These are phyloP conservation scores for Ambrosia hybrid DNA, from an alignment of 140 eudicot genomes.

Conservation along the genomic window DNA sequence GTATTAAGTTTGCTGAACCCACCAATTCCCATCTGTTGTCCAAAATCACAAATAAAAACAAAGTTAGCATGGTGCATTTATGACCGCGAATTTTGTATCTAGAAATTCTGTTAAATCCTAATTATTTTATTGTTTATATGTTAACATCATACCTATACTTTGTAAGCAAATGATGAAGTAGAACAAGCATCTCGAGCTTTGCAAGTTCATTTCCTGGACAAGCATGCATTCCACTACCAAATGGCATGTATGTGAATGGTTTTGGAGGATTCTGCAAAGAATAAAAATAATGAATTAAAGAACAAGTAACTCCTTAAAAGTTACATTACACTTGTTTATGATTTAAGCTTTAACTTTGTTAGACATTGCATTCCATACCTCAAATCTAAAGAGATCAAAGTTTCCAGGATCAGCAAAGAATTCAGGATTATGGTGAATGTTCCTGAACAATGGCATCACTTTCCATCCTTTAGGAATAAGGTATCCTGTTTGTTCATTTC, in stretches of 20 bases:
- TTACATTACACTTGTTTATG: background rate
- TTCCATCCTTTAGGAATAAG: conserved; percentile 94
- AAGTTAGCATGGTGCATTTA: conserved; percentile 20
- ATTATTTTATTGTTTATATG: background rate
- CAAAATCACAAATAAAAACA: conserved; percentile 10
- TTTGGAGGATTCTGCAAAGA: conserved; percentile 65
- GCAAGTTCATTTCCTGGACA: conserved; percentile 98
- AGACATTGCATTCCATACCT: conserved; percentile 47
- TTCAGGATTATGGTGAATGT: conserved; percentile 81
- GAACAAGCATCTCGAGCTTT: conserved; percentile 71
- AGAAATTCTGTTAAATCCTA: background rate
- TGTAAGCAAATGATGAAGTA: conserved; percentile 77
- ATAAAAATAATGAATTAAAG: conserved; percentile 8
- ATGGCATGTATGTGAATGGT: conserved; percentile 87
- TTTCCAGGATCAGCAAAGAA: conserved; percentile 64
- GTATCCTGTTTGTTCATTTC: conserved; percentile 52
- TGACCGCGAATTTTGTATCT: background rate
- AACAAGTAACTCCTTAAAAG: background rate
- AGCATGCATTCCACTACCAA: conserved; percentile 84
- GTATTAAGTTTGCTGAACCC: conserved; percentile 44
- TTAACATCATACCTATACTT: conserved; percentile 55
- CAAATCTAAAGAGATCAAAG: conserved; percentile 77
- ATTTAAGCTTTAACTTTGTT: conserved; percentile 9
- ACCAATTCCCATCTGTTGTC: conserved; percentile 65
- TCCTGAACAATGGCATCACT: conserved; percentile 85